Percentiles rank a stretch among this genome's conserved stretches.
These are phyloP conservation scores for Alnus glutinosa DNA, from an alignment of 306 rosid species.

Conservation along the genomic window DNA sequence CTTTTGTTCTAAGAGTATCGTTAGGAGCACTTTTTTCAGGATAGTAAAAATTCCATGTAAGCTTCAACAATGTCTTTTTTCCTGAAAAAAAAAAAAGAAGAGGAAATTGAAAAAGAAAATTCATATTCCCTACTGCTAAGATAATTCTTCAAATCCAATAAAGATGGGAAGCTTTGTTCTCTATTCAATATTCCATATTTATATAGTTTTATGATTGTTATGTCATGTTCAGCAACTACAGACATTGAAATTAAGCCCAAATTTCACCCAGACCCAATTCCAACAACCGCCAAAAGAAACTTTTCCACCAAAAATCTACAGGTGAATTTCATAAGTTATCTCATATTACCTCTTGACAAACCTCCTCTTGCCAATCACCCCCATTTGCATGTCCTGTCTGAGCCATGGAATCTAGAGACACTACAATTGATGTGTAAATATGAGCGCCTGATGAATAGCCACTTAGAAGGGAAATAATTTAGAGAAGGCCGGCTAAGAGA, in stretches of 20 bases:
- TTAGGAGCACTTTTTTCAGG: neutral
- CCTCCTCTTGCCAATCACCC: slow-evolving; percentile 79
- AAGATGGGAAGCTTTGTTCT: neutral
- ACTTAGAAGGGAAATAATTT: neutral
- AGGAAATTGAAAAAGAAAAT: neutral
- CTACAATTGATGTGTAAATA: slow-evolving; percentile 36
- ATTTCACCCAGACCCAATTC: neutral
- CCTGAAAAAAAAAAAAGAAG: no score
- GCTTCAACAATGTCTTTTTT: neutral
- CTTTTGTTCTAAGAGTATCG: neutral
- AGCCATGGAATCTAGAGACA: slow-evolving; percentile 72
- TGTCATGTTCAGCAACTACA: neutral
- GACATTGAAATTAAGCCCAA: neutral
- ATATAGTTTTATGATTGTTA: neutral
- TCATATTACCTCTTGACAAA: slow-evolving; percentile 68
- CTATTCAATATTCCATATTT: neutral
- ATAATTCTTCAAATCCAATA: neutral
- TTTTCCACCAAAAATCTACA: neutral
- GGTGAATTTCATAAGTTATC: neutral
- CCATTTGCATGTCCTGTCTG: slow-evolving; percentile 72
- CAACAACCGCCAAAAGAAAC: neutral
- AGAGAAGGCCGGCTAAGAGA: neutral
- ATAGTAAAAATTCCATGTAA: neutral
- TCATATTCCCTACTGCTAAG: neutral
- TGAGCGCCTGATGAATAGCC: neutral